Percentiles rank a stretch among this genome's conserved stretches.
phyloP scores from a whole-genome alignment of 345 rosid species.

The Bretschneidera sinensis region DNA sequence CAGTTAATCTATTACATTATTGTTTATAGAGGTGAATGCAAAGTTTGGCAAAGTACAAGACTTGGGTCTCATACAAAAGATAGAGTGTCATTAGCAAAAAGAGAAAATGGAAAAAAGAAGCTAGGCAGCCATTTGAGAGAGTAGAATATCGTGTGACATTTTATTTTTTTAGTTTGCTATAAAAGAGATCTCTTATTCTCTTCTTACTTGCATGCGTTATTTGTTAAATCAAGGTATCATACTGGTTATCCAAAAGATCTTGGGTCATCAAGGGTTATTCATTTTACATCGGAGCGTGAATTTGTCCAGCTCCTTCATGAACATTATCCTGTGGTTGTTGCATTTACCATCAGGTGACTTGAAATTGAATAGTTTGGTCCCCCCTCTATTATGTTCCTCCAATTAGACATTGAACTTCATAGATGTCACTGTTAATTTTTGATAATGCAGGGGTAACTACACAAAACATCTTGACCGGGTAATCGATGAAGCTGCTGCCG shows the following conservation, averaged over 20 bases:
- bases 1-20: too few relatives aligned
- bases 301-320: conserved; percentile 89
- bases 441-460: conserved; percentile 64
- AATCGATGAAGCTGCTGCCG: conserved; percentile 85
- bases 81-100: background rate
- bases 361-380: background rate
- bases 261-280: conserved; percentile 68
- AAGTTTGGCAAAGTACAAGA: background rate
- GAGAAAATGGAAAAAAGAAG: background rate
- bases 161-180: background rate
- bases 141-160: too few relatives aligned
- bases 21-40: too few relatives aligned
- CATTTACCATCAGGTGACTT: conserved; percentile 76
- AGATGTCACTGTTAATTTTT: conserved; percentile 3
- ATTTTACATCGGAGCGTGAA: conserved; percentile 86
- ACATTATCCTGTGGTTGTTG: conserved; percentile 72
- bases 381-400: background rate
- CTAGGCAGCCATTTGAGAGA: background rate
- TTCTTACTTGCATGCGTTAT: background rate
- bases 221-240: conserved; percentile 49
- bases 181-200: background rate
- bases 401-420: background rate
- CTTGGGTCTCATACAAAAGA: background rate
- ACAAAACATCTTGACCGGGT: conserved; percentile 81
- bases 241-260: conserved; percentile 91